Base-by-base conservation (phyloP, 2,329 filamentous ascomycete species). In the Boeremia lycopersici region DNA sequence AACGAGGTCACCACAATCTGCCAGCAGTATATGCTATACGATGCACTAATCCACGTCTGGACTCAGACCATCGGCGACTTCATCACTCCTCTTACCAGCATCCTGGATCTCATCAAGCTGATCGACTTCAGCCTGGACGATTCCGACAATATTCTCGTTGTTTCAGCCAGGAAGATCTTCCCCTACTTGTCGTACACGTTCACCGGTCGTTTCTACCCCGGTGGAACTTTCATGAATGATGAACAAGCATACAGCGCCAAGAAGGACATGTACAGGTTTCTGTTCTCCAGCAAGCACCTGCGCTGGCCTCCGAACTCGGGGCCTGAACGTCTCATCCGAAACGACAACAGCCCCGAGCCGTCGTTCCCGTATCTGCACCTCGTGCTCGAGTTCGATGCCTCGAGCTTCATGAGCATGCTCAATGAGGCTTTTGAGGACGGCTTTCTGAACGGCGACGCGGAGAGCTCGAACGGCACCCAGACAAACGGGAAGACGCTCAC, bases 391-490 rank as follows among this genome's bases (percentile, higher is more conserved):
- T 96, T 96, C 63, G 92, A 98, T 73, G 87, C 93, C 0, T 86
- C 92, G 1, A 97, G 91, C 73, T 96, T 98, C 64, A 84, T 99
- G 77, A 98, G 93, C 72, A 91, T 93, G 65, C 79, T 99, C 35
- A 99, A 99, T 64, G 96, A 99, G 74, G 95, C 93, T 1, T 99
- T 99, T 65, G 95, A 99, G 72, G 93, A 99, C 68, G 82, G 88
- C 0, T 99, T 96, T 65, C 78, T 99, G 50, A 99, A 99, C 65
- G 90, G 93, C 59, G 84, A 86, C 7, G 82, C 86, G 2, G 87
- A 91, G 43, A 83, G 83, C 60, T 77, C 81, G 48, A 87, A 83
- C 60, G 84, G 82, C 43, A 78, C 41, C 61, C 79, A 62, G 62
- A 57, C 53, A 45, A 78, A 93, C 84, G 34, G 89, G 3, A 71